Base-by-base conservation (phyloP, 805 yeast species). In the Candida orba region DNA sequence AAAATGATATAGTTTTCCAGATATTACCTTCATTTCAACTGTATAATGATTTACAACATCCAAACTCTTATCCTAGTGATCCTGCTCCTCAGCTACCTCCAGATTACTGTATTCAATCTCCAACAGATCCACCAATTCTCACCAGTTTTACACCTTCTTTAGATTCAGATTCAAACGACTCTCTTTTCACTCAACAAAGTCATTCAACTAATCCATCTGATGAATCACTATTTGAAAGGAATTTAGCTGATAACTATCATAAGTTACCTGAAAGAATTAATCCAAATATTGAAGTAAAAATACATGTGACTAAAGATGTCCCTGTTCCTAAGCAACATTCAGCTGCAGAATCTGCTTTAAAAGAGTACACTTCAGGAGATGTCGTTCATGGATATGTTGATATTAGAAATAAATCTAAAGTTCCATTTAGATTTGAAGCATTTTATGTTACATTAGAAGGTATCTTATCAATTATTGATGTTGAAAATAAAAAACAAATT, bases 351-450 rank as follows among this genome's bases (percentile, higher is more conserved):
- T 75, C 39, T 57, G 71, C 60, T 33, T 53, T 74, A 24, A 67
- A 69, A 45, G 85, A 79, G 56, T 83, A 75, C 54, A 75, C 75
- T 17, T 79, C 81, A 12, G 87, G 87, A n/a, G 89, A 82, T 54
- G 67, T 68, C 18, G 66, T 83, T 13, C 72, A 76, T 53, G 91
- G 91, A 0, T 76, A 72, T 51, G 70, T 77, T 43, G 56, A 69
- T 8, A 66, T 78, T 25, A 64, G 72, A 37, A 78, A 78, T 52
- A 66, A 62, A 13, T 67, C 78, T 4, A 56, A 66, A 12, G 57
- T 60, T 12, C 73, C 72, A 1, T 60, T 81, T 18, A 73, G 74
- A 2, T 83, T 81, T 54, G 83, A 81, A 51, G 77, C 78, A 79
- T 75, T 81, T 54, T 76, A 52, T 40, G 76, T 73, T 3, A 69